Evolutionary conservation across 495 filamentous ascomycete species (phyloP), one percentile per base, ranked within the genome.

Genomic region (Parachaetomium inaequale): DNA sequence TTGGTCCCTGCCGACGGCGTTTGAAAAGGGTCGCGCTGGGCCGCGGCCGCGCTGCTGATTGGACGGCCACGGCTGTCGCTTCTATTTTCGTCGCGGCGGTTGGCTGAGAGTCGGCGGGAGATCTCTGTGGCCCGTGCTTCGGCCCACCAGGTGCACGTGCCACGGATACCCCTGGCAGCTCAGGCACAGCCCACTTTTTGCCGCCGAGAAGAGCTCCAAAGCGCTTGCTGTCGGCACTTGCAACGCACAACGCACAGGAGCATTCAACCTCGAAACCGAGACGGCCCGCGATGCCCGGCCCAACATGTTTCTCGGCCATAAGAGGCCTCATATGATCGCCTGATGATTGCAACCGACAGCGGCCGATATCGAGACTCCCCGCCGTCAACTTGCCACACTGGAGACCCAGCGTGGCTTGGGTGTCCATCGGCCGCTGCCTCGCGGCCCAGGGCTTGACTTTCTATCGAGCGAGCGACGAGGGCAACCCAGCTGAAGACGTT

Each of bases 51-150:
- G 40, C 25, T 19, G 15, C 36, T 73, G 65, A 71, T 73, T 73
- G 71, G 70, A 47, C 54, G 28, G 19, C 23, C 38, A 29, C 25
- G 7, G 12, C 19, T 29, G 40, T 23, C 0, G 8, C 23, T 68
- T 62, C 68, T 72, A 72, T 63, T 70, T 71, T 68, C 38, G 50
- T 62, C 29, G 23, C 50, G 29, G 34, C 52, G 56, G 63, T 61
- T 61, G 63, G 63, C 15, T 47, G 42, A 53, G 49, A 57, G 28
- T 36, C 25, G 49, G 34, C 34, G 58, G 21, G 3, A 62, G 40
- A 17, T 38, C 15, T 38, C 4, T 19, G 7, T 56, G 60, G 60
- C 19, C 21, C 45, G 61, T 63, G 53, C 53, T 5, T 19, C 3
- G 26, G 12, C 50, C 15, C 38, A 23, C 42, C 2, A 46, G 7